Percentiles rank a stretch among this genome's conserved stretches.
phyloP scores from a whole-genome alignment of 257 asterid species.

The Solanum megistacrolobum region DNA sequence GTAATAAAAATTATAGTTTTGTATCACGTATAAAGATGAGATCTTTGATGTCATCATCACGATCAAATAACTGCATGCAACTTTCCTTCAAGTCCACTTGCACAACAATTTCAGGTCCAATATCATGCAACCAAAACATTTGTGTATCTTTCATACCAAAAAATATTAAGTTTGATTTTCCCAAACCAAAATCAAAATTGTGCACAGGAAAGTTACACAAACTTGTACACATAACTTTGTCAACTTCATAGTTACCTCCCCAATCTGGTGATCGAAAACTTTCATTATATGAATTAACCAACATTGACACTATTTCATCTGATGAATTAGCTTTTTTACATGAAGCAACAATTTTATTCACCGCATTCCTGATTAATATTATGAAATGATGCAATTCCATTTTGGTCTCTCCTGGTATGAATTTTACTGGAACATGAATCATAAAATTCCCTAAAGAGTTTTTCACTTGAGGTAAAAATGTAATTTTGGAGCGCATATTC shows the following conservation, averaged over 20 bases:
- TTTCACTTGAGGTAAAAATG: neutral
- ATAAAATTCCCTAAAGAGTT: neutral
- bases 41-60: neutral
- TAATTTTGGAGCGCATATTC: neutral
- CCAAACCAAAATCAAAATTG: conserved; percentile 2
- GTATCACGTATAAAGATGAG: neutral
- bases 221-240: neutral
- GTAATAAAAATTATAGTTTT: neutral
- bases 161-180: neutral
- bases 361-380: neutral
- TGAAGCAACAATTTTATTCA: neutral
- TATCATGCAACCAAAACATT: neutral
- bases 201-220: neutral
- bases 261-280: neutral
- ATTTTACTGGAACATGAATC: neutral
- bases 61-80: neutral
- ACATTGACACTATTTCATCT: neutral
- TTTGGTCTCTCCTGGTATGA: neutral
- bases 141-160: neutral
- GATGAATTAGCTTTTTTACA: neutral
- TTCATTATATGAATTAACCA: neutral
- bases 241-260: neutral
- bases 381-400: neutral
- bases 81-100: neutral
- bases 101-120: neutral